Percentiles rank a stretch among this genome's conserved stretches.
These are phyloP conservation scores for Berberis vulgaris DNA, from an alignment of 164 flowering plant species.

Conservation along the genomic window DNA sequence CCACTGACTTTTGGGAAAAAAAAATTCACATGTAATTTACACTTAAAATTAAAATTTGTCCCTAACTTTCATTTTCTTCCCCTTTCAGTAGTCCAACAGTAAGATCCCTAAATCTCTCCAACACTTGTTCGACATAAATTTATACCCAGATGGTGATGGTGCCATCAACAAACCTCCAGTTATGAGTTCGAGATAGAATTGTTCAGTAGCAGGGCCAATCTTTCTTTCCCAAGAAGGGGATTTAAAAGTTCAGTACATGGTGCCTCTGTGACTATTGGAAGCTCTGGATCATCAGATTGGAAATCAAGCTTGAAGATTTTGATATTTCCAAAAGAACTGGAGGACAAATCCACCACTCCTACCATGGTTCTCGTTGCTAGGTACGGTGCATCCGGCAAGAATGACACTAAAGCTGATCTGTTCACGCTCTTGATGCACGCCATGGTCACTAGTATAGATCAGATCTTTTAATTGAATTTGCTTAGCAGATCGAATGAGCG, in stretches of 20 bases:
- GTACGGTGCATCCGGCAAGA: constrained; percentile 84
- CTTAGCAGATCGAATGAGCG: neutral
- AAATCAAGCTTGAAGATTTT: constrained; percentile 91
- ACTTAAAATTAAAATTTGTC: no score
- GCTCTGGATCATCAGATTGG: constrained; percentile 66
- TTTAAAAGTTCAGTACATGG: constrained; percentile 81
- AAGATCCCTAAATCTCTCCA: no score
- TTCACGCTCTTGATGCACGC: constrained; percentile 64
- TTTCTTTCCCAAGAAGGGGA: constrained; percentile 76
- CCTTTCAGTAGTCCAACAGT: no score
- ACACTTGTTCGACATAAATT: no score
- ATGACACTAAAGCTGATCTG: constrained; percentile 81
- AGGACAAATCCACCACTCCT: constrained; percentile 86
- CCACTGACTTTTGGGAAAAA: no score
- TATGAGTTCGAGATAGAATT: constrained; percentile 60
- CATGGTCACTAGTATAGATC: no score
- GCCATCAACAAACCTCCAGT: constrained; percentile 95
- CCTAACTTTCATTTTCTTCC: no score
- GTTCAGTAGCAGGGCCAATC: constrained; percentile 48
- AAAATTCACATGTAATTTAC: no score
- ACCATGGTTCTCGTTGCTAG: constrained; percentile 97
- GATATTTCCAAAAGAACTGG: constrained; percentile 76
- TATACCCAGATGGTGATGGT: constrained; percentile 78
- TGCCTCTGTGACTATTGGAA: constrained; percentile 46
- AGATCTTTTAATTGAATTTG: neutral